Percentiles rank a stretch among this genome's conserved stretches.
phyloP scores from a whole-genome alignment of 2,329 filamentous ascomycete species.

The Tolypocladium cylindrosporum region DNA sequence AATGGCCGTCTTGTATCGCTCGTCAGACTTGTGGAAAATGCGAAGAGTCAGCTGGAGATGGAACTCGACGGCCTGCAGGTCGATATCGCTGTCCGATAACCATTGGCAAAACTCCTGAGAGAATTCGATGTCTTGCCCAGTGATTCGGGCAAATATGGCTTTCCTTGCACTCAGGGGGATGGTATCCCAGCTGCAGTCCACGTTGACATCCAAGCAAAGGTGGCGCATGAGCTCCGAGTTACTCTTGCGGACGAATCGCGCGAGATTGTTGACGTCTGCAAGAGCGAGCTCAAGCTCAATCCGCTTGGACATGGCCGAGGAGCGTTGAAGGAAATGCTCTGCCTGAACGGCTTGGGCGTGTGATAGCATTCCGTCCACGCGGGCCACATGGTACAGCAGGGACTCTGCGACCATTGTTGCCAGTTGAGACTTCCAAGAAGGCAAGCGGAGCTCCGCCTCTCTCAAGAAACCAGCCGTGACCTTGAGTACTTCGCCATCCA shows the following conservation, averaged over 20 bases:
- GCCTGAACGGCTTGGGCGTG: slow-evolving; percentile 18
- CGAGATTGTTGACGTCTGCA: slow-evolving; percentile 13
- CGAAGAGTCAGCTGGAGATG: slow-evolving; percentile 13
- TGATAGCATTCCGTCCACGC: slow-evolving; percentile 15
- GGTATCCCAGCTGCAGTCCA: slow-evolving; percentile 20
- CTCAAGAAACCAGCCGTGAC: slow-evolving; percentile 17
- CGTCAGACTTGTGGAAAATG: slow-evolving; percentile 6
- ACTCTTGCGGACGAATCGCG: slow-evolving; percentile 15
- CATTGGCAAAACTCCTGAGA: slow-evolving; percentile 14
- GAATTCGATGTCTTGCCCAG: slow-evolving; percentile 11
- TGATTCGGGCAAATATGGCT: slow-evolving; percentile 19
- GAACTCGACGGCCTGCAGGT: slow-evolving; percentile 17
- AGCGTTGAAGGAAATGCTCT: slow-evolving; percentile 20
- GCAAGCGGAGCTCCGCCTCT: slow-evolving; percentile 12
- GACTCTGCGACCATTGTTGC: slow-evolving; percentile 16
- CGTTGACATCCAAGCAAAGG: slow-evolving; percentile 19
- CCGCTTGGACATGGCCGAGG: slow-evolving; percentile 15
- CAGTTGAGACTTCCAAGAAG: slow-evolving; percentile 16
- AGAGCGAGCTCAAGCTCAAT: slow-evolving; percentile 22
- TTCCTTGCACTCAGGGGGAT: slow-evolving; percentile 18
- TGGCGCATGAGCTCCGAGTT: slow-evolving; percentile 22
- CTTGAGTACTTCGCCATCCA: slow-evolving; percentile 10
- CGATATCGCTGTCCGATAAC: slow-evolving; percentile 11
- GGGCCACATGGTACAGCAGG: slow-evolving; percentile 23
- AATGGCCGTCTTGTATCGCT: slow-evolving; percentile 2